A percentile compares a stretch with the other conserved stretches of the same genome.
phyloP scores from a whole-genome alignment of 768 basidiomycete genomes.

The Termitomyces titanicus region DNA sequence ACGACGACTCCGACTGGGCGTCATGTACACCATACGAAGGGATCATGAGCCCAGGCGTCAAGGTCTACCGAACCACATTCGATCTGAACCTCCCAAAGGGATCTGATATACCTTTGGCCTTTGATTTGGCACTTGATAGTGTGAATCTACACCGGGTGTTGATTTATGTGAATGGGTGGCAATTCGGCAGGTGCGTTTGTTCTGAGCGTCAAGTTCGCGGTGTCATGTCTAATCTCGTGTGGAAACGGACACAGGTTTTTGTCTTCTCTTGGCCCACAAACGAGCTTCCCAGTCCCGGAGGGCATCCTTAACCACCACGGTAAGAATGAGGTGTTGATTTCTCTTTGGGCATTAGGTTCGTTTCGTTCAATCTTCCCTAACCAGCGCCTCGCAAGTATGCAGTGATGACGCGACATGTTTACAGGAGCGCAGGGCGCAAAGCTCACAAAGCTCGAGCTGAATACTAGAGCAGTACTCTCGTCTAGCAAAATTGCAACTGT shows the following conservation, averaged over 20 bases:
- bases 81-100: conserved; percentile 45
- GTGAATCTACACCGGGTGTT: conserved; percentile 56
- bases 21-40: conserved; percentile 45
- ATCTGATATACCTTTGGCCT: conserved; percentile 55
- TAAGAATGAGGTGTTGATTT: conserved; percentile 29
- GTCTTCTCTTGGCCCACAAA: conserved; percentile 38
- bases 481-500: conserved; percentile 27
- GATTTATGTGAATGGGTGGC: conserved; percentile 71
- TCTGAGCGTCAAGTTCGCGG: no score
- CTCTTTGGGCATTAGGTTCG: conserved; percentile 33
- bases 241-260: conserved; percentile 20
- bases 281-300: conserved; percentile 30
- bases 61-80: conserved; percentile 63
- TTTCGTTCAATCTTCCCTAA: background rate
- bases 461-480: conserved; percentile 21
- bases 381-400: background rate
- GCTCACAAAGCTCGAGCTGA: conserved; percentile 25
- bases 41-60: conserved; percentile 47
- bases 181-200: conserved; percentile 52
- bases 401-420: background rate
- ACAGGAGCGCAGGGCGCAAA: conserved; percentile 26
- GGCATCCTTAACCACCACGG: conserved; percentile 35
- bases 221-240: no score
- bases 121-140: conserved; percentile 50
- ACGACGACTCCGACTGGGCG: conserved; percentile 51